Conservation (phyloP, 306 rosid genomes). For the Oxytropis ochrocephala region DNA sequence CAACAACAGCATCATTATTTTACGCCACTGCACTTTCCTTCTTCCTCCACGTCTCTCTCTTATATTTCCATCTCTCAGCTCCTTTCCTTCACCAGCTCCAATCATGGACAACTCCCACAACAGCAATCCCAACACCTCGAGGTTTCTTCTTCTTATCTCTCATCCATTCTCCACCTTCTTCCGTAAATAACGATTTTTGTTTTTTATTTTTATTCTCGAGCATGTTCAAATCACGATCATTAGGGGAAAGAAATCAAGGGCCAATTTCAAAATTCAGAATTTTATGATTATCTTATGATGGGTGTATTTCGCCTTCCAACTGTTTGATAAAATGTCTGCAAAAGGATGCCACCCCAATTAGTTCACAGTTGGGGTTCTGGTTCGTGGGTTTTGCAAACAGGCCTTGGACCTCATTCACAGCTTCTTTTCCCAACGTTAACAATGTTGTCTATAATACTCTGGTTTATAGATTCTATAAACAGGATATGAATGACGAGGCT, state of each 20-base stretch:
- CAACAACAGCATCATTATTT: constrained; percentile 18
- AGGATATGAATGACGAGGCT: too few species aligned
- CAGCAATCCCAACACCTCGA: constrained; percentile 20
- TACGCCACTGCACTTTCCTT: constrained; percentile 34
- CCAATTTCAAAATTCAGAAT: background rate
- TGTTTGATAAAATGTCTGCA: background rate
- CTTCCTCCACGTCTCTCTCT: constrained; percentile 41
- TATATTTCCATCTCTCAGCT: background rate
- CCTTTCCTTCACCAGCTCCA: constrained; percentile 19
- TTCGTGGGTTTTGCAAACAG: constrained; percentile 66
- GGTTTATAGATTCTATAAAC: too few species aligned
- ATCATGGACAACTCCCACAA: constrained; percentile 31
- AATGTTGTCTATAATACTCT: constrained; percentile 71
- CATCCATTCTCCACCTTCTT: too few species aligned
- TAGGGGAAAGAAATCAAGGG: background rate
- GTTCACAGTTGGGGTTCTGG: constrained; percentile 63
- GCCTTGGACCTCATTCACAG: constrained; percentile 38
- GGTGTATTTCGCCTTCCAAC: too few species aligned
- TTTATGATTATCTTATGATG: background rate
- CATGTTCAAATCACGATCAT: background rate
- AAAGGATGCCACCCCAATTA: constrained; percentile 68
- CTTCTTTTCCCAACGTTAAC: constrained; percentile 5
- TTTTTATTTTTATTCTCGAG: background rate
- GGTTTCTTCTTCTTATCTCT: constrained; percentile 20
- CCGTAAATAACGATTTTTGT: background rate